Base-by-base conservation (phyloP, 2,329 filamentous ascomycete genomes). In the Aspergillus ustus region DNA sequence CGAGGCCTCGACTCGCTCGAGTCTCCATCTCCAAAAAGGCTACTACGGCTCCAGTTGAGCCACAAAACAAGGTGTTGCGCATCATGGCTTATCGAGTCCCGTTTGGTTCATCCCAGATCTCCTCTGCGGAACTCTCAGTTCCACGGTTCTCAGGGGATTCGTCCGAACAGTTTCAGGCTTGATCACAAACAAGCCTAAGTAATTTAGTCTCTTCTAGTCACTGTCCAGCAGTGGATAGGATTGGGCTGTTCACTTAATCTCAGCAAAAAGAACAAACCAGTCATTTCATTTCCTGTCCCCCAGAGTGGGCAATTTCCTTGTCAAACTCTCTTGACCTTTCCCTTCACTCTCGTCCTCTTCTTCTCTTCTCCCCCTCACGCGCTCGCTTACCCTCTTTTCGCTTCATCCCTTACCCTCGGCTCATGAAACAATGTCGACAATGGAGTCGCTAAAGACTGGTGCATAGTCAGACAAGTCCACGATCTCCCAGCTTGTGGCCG, bases 231-330 rank as follows among this genome's bases (percentile, higher is more conserved):
- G 55, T 57, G 49, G 54, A 57, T 37, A 51, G 59, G 53, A 62
- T 64, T 62, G 60, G 59, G 58, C 57, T 45, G 63, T 62, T 60
- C 62, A 52, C 61, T 66, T 65, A 65, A 69, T 64, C 57, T 64
- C 44, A 64, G 53, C 64, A 64, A 54, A 58, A 63, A 63, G 54
- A 58, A 57, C 45, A 60, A 53, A 61, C 54, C 51, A 58, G 49
- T 58, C 54, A 58, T 54, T 48, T 61, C 31, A 54, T 58, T 57
- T 58, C 48, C 46, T 25, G 40, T 48, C 13, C 43, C 49, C 20
- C 31, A 50, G n/a, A 48, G 48, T 22, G 31, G 49, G 28, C 57
- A 29, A 50, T 64, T 60, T 52, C 59, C 59, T 64, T 50, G 57
- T 64, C 60, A 48, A 52, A 28, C 43, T 44, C 40, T 40, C 49